Conservation (phyloP, 2,329 filamentous ascomycete genomes). For the Calonectria montana region DNA sequence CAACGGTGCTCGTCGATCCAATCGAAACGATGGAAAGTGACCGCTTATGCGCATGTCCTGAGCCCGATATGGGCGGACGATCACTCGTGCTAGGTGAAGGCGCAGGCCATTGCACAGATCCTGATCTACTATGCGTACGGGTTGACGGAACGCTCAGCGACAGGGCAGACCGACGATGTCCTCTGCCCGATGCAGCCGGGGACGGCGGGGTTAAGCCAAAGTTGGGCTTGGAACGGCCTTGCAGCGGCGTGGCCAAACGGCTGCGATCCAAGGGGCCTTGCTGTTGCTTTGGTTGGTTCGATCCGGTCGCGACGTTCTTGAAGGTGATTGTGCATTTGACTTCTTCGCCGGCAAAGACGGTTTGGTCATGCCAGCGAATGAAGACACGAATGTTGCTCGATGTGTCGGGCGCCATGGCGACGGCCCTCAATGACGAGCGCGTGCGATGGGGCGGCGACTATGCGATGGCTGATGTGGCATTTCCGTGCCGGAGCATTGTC, state of each 20-base stretch:
- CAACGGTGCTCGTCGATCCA: constrained; percentile 65
- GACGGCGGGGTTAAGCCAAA: constrained; percentile 60
- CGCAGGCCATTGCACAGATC: constrained; percentile 60
- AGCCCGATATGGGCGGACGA: constrained; percentile 30
- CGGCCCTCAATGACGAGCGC: constrained; percentile 46
- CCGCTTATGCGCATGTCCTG: constrained; percentile 74
- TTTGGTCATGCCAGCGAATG: constrained; percentile 93
- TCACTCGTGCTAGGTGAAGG: constrained; percentile 44
- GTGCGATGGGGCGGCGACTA: constrained; percentile 40
- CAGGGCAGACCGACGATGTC: constrained; percentile 73
- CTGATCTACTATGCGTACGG: constrained; percentile 57
- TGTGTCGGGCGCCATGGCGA: constrained; percentile 62
- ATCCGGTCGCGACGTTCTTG: constrained; percentile 77
- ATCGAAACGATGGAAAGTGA: constrained; percentile 88
- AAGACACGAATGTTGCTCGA: constrained; percentile 88
- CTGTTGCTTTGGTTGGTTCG: constrained; percentile 46
- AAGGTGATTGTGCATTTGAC: constrained; percentile 97
- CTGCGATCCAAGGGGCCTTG: constrained; percentile 44
- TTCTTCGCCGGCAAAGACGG: constrained; percentile 96
- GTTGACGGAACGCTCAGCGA: constrained; percentile 69
- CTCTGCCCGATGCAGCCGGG: constrained; percentile 54
- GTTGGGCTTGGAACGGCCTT: constrained; percentile 52
- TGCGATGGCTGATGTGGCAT: constrained; percentile 45
- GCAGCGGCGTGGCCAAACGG: constrained; percentile 56
- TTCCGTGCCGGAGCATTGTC: constrained; percentile 39